Conservation (phyloP, 805 yeast species). For the Ogataea salicorniae region DNA sequence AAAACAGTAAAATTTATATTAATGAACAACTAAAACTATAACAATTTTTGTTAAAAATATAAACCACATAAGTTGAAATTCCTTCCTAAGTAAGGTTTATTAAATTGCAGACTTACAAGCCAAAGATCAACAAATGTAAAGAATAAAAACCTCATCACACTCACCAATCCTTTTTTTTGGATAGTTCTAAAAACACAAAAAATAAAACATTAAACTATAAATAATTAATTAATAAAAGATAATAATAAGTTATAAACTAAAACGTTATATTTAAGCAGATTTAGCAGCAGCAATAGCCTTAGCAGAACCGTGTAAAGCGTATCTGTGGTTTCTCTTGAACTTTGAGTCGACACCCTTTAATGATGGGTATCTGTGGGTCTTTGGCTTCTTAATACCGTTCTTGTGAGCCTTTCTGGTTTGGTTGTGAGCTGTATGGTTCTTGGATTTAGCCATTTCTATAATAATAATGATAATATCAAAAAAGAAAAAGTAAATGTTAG, state of each 20-base stretch:
- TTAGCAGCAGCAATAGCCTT: slow-evolving; percentile 81
- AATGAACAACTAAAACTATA: no score
- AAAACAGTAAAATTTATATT: no score
- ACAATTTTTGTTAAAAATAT: no score
- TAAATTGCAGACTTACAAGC: no score
- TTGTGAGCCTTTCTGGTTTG: slow-evolving; percentile 99
- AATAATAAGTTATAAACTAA: background rate
- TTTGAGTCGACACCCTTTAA: slow-evolving; percentile 98
- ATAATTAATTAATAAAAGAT: background rate
- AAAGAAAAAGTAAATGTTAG: background rate
- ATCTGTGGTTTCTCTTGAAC: slow-evolving; percentile 99
- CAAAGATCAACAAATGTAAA: no score
- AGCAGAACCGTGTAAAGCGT: slow-evolving; percentile 96
- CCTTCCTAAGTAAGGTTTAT: no score
- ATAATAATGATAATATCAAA: background rate
- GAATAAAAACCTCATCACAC: no score
- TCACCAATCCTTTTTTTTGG: no score
- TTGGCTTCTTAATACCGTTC: slow-evolving; percentile 99
- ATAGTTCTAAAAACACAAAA: background rate
- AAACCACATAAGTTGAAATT: no score
- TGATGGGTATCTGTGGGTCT: slow-evolving; percentile 96
- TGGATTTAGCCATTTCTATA: slow-evolving; percentile 89
- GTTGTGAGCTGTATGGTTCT: slow-evolving; percentile 99
- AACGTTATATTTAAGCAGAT: slow-evolving; percentile 18
- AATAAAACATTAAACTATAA: background rate